These are phyloP conservation scores for Oxytropis ochrocephala DNA, from an alignment of 306 rosid species.

Conservation along the genomic window DNA sequence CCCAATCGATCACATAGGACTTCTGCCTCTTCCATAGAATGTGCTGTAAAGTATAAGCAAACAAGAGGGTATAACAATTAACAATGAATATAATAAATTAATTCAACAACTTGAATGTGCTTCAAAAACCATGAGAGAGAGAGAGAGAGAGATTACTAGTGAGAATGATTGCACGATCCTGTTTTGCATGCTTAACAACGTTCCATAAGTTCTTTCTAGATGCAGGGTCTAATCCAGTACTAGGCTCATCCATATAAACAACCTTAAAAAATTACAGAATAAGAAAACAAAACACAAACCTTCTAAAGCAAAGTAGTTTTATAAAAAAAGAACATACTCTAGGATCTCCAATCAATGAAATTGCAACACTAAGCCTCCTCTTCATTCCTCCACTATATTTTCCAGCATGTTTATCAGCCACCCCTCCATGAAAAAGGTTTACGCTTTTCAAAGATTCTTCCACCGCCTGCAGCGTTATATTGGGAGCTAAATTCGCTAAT, in stretches of 20 bases:
- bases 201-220: conserved; percentile 84
- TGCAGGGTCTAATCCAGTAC: conserved; percentile 84
- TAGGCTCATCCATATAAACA: conserved; percentile 96
- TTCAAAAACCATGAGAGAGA: conserved; percentile 9
- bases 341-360: conserved; percentile 87
- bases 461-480: conserved; percentile 63
- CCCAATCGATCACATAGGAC: conserved; percentile 81
- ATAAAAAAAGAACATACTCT: conserved; percentile 33
- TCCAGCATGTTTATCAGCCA: conserved; percentile 73
- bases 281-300: not conserved
- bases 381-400: conserved; percentile 97
- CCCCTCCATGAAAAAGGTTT: conserved; percentile 74
- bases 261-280: conserved; percentile 38
- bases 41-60: conserved; percentile 51
- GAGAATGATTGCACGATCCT: conserved; percentile 76
- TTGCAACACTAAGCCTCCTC: conserved; percentile 92
- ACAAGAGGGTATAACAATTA: not conserved
- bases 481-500: no score
- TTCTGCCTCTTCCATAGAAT: conserved; percentile 98
- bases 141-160: conserved; percentile 63
- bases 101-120: not conserved
- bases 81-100: not conserved
- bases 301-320: not conserved
- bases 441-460: conserved; percentile 83
- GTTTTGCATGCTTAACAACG: conserved; percentile 81